Base-by-base conservation (phyloP, 1,284 basidiomycete genomes). In the Malassezia japonica region DNA sequence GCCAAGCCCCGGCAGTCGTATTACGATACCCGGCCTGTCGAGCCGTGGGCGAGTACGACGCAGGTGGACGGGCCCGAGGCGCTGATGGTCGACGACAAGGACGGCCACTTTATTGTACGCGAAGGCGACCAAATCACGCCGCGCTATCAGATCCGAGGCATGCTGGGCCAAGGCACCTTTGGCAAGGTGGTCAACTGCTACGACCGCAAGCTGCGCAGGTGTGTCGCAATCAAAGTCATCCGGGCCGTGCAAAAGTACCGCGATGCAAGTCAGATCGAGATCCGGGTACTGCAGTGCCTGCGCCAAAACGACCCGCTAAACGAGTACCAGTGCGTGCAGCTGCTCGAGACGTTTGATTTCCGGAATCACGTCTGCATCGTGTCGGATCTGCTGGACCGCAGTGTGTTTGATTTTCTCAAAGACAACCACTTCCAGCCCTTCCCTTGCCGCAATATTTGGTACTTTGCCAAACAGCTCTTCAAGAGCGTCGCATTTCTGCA, bases 211-310 rank as follows among this genome's bases (percentile, higher is more conserved):
- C 37, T 59, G 37, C 61, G 74, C 25, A 79, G 78, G 62, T 80
- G 82, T 68, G 92, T 98, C 21, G 94, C 94, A 35, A 90, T 99
- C 78, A 99, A 99, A 80, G 91, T 99, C 60, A 99, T 99, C 46
- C 62, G 73, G 1, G 71, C 73, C 9, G 61, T 74, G 15, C 73
- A 74, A 55, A 74, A 74, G 61, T 74, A 96, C 72, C 85, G 94
- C 46, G 94, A 99, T 75, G 94, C 94, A 8, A 92, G 89, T 75
- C 94, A 91, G 78, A 96, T 98, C 61, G 94, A 99, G 77, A 86
- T 98, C 61, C 82, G 90, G 45, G 94, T 99, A 20, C 80, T 99
- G 35, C 84, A 90, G 69, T 85, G 84, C 64, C 81, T 98, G 62
- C 87, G 87, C 68, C 84, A 89, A 74, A 80, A 85, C 55, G 94